Evolutionary conservation across 1,284 basidiomycete species (phyloP).

Genomic region (Malassezia slooffiae): DNA sequence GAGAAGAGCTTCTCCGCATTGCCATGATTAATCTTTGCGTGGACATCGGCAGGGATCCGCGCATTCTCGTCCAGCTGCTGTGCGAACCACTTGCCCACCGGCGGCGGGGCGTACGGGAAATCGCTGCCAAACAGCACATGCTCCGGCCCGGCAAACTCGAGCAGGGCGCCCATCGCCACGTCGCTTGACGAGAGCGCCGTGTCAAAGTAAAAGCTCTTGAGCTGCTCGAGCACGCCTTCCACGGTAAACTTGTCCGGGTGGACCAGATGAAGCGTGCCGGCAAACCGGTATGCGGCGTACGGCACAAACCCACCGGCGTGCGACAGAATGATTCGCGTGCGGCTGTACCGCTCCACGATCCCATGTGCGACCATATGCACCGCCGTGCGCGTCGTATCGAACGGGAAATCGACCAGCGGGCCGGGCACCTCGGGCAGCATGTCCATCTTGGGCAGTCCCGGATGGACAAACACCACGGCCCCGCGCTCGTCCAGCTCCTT

Average conservation of each 20-base stretch:
- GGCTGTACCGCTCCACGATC: neutral
- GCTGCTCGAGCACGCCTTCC: too few relatives aligned
- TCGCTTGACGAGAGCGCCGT: too few relatives aligned
- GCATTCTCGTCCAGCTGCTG: too few relatives aligned
- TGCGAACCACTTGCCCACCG: too few relatives aligned
- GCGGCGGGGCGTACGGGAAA: neutral
- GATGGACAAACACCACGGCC: neutral
- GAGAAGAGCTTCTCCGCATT: too few relatives aligned
- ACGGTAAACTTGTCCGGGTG: too few relatives aligned
- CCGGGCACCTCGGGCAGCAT: neutral
- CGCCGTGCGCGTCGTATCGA: slow-evolving; percentile 1
- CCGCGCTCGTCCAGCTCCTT: neutral
- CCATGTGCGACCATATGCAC: neutral
- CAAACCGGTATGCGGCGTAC: neutral
- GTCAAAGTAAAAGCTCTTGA: too few relatives aligned
- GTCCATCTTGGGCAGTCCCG: neutral
- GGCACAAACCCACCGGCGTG: neutral
- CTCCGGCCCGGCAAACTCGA: neutral
- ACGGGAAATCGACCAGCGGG: neutral
- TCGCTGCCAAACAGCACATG: slow-evolving; percentile 1
- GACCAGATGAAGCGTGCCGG: neutral
- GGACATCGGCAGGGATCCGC: too few relatives aligned
- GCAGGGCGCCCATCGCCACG: too few relatives aligned
- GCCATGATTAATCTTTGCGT: too few relatives aligned
- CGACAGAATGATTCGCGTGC: neutral